Conservation (phyloP, 768 basidiomycete species). For the Nidula microcarpa region DNA sequence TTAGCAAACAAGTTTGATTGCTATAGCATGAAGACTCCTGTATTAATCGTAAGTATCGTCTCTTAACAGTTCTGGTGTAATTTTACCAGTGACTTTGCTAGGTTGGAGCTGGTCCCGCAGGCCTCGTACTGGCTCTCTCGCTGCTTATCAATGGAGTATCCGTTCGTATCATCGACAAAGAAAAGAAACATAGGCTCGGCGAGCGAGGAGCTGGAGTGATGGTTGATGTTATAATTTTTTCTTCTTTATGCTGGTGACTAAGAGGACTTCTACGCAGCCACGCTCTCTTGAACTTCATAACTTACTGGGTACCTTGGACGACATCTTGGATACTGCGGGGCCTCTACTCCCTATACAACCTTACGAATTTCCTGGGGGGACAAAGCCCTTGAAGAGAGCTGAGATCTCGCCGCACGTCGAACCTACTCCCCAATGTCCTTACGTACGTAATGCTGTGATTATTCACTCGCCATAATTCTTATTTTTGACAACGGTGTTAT, state of each 20-base stretch:
- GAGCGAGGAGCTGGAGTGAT: conserved; percentile 18
- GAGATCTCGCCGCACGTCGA: conserved; percentile 1
- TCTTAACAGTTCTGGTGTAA: background rate
- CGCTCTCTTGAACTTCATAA: conserved; percentile 20
- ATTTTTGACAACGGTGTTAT: background rate
- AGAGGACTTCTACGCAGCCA: conserved; percentile 9
- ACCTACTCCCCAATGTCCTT: conserved; percentile 11
- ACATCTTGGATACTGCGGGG: conserved; percentile 4
- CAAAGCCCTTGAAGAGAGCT: background rate
- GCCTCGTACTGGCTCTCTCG: conserved; percentile 24
- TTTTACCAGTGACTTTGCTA: background rate
- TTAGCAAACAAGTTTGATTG: no score
- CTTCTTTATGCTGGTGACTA: background rate
- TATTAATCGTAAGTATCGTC: background rate
- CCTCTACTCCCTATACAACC: background rate
- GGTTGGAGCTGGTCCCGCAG: conserved; percentile 14
- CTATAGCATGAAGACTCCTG: background rate
- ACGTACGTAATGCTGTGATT: conserved; percentile 5
- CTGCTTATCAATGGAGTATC: conserved; percentile 23
- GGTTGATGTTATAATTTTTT: conserved; percentile 4
- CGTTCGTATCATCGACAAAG: conserved; percentile 24
- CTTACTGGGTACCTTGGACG: conserved; percentile 14
- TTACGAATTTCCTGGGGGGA: conserved; percentile 9
- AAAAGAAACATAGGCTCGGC: conserved; percentile 6
- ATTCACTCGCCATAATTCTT: background rate